These are phyloP conservation scores for Blepharisma undulans DNA, from an alignment of 169 alveolate genomes.

Conservation along the genomic window DNA sequence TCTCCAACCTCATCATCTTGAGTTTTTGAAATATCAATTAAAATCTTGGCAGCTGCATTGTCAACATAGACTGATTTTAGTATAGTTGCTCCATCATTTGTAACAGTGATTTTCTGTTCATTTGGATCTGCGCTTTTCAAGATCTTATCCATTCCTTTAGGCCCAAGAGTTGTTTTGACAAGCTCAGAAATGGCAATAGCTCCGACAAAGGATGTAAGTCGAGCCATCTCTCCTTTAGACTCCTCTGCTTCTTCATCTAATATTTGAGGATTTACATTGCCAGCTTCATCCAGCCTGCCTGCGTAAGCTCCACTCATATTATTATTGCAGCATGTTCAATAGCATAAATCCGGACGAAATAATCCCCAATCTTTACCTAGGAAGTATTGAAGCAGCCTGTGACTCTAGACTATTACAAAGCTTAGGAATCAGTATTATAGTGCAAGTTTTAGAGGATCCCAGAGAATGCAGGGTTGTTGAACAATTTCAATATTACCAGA, in stretches of 20 bases:
- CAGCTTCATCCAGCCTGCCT: conserved; percentile 41
- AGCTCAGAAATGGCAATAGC: conserved; percentile 99
- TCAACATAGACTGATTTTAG: conserved; percentile 97
- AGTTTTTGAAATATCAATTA: conserved; percentile 91
- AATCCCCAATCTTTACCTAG: background rate
- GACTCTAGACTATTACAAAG: background rate
- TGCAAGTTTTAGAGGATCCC: background rate
- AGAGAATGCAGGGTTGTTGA: background rate
- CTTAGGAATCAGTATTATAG: background rate
- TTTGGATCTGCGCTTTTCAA: conserved; percentile 91
- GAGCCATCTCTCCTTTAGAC: conserved; percentile 95
- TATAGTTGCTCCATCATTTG: conserved; percentile 99
- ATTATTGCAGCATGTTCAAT: background rate
- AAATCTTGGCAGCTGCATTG: conserved; percentile 98
- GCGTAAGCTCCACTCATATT: conserved; percentile 43
- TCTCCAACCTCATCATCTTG: conserved; percentile 88
- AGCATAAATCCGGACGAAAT: background rate
- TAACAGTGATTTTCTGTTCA: conserved; percentile 91
- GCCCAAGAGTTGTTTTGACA: conserved; percentile 98
- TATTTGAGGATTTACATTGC: conserved; percentile 91
- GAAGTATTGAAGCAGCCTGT: background rate
- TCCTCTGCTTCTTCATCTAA: conserved; percentile 94
- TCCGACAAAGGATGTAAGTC: conserved; percentile 96
- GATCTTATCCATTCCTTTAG: conserved; percentile 98
- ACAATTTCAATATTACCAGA: background rate